A percentile compares a stretch with the other conserved stretches of the same genome.
Evolutionary conservation across 768 basidiomycete species (phyloP).

Genomic region (Leccinum uliginosum): DNA sequence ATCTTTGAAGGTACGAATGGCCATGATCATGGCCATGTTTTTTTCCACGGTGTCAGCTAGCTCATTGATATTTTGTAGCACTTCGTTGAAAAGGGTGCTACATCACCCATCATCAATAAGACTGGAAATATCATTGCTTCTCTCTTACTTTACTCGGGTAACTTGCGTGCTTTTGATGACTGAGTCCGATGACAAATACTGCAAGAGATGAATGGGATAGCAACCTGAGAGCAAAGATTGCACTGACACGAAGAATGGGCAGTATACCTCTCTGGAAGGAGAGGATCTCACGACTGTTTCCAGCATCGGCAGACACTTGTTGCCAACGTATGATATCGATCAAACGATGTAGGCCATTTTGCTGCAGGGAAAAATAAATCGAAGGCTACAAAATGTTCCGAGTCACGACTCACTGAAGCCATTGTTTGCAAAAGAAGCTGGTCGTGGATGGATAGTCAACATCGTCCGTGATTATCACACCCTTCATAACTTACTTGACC

Average conservation of each 20-base stretch:
- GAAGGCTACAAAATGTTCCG: fast-evolving
- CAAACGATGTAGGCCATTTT: constrained; percentile 48
- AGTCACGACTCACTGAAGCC: constrained; percentile 30
- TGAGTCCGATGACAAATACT: constrained; percentile 59
- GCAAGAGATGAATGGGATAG: neutral
- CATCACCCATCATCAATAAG: constrained; percentile 4
- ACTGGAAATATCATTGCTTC: neutral
- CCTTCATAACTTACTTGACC: constrained; percentile 39
- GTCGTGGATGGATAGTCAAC: neutral
- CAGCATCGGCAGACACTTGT: constrained; percentile 37
- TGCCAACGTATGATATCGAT: constrained; percentile 46
- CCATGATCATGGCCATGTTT: constrained; percentile 35
- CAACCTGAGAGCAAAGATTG: neutral
- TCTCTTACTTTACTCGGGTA: constrained; percentile 47
- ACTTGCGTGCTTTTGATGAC: constrained; percentile 53
- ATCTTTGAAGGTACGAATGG: constrained; percentile 32
- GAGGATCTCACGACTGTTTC: constrained; percentile 31
- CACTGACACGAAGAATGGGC: constrained; percentile 46
- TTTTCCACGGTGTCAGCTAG: constrained; percentile 38
- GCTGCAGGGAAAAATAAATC: constrained; percentile 26
- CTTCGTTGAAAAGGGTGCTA: constrained; percentile 42
- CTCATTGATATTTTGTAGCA: constrained; percentile 43
- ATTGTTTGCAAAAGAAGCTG: constrained; percentile 39
- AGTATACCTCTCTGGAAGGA: constrained; percentile 60
- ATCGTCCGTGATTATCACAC: constrained; percentile 1